Evolutionary conservation across 352 stramenopile species (phyloP).

Genomic region (Globisporangium radiosum): DNA sequence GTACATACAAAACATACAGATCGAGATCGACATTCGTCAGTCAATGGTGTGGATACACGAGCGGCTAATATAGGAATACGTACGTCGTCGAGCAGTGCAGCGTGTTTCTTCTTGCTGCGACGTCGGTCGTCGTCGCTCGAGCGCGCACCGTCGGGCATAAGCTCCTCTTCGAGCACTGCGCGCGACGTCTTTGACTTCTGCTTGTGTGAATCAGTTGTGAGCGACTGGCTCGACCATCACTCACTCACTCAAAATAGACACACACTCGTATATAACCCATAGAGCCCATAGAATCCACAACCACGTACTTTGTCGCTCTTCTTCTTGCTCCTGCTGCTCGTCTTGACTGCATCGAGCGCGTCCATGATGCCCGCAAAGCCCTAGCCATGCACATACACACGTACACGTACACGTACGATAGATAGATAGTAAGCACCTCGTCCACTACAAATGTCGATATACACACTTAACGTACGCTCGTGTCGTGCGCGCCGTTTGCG

Average conservation of each 20-base stretch:
- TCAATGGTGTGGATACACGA: background rate
- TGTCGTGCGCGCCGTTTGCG: conserved; percentile 15
- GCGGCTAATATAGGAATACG: background rate
- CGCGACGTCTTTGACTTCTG: conserved; percentile 43
- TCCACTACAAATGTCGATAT: background rate
- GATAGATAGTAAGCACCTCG: background rate
- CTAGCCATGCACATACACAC: conserved; percentile 16
- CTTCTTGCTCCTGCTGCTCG: conserved; percentile 55
- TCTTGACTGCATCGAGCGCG: conserved; percentile 37
- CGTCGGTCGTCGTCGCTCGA: conserved; percentile 67
- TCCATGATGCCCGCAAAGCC: conserved; percentile 81
- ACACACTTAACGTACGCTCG: conserved; percentile 21
- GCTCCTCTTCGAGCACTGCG: conserved; percentile 58
- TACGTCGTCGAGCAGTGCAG: conserved; percentile 28
- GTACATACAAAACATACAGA: background rate
- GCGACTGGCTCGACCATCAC: too few relatives aligned
- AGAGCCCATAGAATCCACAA: background rate
- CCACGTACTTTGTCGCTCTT: conserved; percentile 45
- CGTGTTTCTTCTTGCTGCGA: conserved; percentile 43
- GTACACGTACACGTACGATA: conserved; percentile 3
- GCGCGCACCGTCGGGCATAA: conserved; percentile 70
- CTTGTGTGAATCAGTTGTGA: background rate
- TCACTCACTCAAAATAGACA: too few relatives aligned
- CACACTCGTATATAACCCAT: background rate
- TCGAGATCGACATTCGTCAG: background rate